Conservation (phyloP, 305 asterid genomes). For the Rubia tinctorum region DNA sequence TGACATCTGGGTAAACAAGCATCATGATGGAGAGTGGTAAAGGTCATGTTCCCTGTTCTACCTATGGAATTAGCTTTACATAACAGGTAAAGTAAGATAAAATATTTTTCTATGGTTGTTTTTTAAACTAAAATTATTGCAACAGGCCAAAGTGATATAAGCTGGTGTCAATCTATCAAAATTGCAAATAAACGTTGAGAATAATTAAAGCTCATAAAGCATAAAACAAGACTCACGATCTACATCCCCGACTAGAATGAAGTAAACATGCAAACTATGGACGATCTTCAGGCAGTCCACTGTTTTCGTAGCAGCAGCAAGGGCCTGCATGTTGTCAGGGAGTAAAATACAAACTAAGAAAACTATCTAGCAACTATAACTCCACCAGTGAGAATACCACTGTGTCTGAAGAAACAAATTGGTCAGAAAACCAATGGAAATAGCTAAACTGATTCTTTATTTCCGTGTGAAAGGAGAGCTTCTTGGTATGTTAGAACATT, state of each 20-base stretch:
- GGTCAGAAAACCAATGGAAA: neutral
- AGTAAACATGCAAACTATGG: conserved; percentile 92
- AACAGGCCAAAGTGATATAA: neutral
- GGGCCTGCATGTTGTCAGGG: conserved; percentile 65
- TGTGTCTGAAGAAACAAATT: conserved; percentile 10
- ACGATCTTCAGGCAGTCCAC: conserved; percentile 90
- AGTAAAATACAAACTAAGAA: conserved; percentile 16
- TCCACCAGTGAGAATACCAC: neutral
- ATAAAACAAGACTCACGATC: conserved; percentile 49
- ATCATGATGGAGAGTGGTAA: neutral
- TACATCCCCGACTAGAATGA: conserved; percentile 82
- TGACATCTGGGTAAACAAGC: neutral
- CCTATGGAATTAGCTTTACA: neutral
- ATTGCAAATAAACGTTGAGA: conserved; percentile 8
- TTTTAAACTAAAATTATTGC: neutral
- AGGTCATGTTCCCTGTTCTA: neutral
- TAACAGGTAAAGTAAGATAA: neutral
- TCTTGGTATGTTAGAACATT: neutral
- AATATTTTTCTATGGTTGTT: neutral
- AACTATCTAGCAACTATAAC: conserved; percentile 4
- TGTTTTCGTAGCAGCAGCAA: conserved; percentile 96
- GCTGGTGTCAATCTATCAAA: neutral
- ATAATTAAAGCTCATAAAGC: neutral
- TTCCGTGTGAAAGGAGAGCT: neutral
- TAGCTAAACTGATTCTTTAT: neutral